Evolutionary conservation across 2,329 filamentous ascomycete genomes (phyloP), one percentile per base, ranked within the genome.

Genomic region (Phialophora tarda): DNA sequence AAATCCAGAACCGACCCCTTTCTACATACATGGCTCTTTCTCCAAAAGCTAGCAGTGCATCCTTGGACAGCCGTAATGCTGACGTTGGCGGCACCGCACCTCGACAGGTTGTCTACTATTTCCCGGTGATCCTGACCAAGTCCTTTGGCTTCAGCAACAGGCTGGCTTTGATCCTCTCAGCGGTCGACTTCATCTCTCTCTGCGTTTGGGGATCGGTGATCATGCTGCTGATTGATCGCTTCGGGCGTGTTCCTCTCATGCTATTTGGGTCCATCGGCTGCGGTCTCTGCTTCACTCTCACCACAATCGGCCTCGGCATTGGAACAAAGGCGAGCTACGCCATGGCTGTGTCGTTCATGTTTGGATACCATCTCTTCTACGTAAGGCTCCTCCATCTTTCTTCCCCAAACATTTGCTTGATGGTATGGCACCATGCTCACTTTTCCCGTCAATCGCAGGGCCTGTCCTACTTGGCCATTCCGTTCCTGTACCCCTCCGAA

Each of bases 191-290:
- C 17, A 62, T 62, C 17, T 44, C 50, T n/a, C 12, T 62, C 47
- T 21, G 38, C 21, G 12, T 66, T 48, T 59, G 54, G 60, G 60
- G 60, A 12, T 54, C 32, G 21, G 21, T 62, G 23, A 44, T 57
- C 30, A 80, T 83, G 78, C 79, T 82, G 69, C 73, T 83, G 51
- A 82, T 83, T 59, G 75, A 82, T 65, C 79, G 79, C 60, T 77
- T 84, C 23, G 82, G 82, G 32, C 78, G 82, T 50, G 41, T 47
- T 12, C 41, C 30, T n/a, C 69, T 71, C 80, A 72, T 76, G 62
- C 30, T 63, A n/a, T 30, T 58, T 17, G 54, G 62, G 62, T 21
- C 54, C 10, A 23, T 50, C 17, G 38, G 54, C 2, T 21, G n/a
- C 23, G 44, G 53, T 21, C 3, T 51, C 23, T 34, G 54, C 41